A percentile compares a stretch with the other conserved stretches of the same genome.
These are phyloP conservation scores for Skeletonema tropicum DNA, from an alignment of 108 stramenopile species.

Conservation along the genomic window DNA sequence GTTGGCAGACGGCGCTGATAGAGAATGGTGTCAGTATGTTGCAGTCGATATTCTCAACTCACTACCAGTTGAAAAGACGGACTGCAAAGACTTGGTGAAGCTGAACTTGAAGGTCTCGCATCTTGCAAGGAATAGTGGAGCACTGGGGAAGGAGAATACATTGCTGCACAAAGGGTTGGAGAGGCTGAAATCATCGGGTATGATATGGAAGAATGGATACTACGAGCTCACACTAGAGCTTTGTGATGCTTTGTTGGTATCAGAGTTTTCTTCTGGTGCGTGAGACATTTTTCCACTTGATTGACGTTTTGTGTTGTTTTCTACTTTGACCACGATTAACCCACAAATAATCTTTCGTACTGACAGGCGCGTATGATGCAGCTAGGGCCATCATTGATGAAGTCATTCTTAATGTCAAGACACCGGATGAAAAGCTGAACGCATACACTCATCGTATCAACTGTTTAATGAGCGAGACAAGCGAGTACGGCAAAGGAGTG, in stretches of 20 bases:
- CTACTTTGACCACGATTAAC: neutral
- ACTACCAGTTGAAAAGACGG: too few species aligned
- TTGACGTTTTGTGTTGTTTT: neutral
- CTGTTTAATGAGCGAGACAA: slow-evolving; percentile 8
- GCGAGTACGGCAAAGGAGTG: slow-evolving; percentile 18
- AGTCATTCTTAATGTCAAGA: slow-evolving; percentile 19
- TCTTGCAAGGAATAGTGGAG: too few species aligned
- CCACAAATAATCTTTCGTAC: neutral
- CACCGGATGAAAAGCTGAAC: slow-evolving; percentile 20
- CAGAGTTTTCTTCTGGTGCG: slow-evolving; percentile 15
- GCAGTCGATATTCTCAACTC: too few species aligned
- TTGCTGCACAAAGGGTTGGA: slow-evolving; percentile 3
- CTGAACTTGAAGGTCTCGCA: too few species aligned
- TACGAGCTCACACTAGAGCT: slow-evolving; percentile 14
- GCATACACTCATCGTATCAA: slow-evolving; percentile 15
- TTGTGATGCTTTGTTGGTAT: neutral
- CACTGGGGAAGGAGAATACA: slow-evolving; percentile 6
- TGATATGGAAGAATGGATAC: neutral
- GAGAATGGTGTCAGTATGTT: slow-evolving; percentile 17
- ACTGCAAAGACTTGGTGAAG: too few species aligned
- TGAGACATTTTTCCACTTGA: neutral
- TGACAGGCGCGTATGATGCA: neutral
- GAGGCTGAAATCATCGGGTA: slow-evolving; percentile 3
- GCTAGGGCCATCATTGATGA: slow-evolving; percentile 13
- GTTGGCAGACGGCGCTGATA: neutral